A percentile compares a stretch with the other conserved stretches of the same genome.
Evolutionary conservation across 1,284 basidiomycete species (phyloP).

Genomic region (Ceratobasidium theobromae): DNA sequence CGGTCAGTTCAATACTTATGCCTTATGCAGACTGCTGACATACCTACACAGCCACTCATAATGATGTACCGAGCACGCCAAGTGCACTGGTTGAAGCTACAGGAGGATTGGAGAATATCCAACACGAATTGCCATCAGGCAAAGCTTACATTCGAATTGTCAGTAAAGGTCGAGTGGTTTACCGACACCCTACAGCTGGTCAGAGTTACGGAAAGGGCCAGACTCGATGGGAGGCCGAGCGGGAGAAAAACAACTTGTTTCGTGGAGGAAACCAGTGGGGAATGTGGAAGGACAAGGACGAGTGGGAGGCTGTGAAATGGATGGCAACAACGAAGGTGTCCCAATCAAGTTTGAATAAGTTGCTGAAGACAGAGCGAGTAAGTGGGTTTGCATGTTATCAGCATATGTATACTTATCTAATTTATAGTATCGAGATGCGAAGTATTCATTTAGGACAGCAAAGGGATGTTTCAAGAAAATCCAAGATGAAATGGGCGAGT

Average conservation of each 20-base stretch:
- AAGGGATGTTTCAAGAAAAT: neutral
- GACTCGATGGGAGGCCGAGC: neutral
- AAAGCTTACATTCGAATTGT: no score
- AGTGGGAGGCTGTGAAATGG: constrained; percentile 5
- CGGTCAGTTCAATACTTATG: no score
- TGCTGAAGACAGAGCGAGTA: constrained; percentile 2
- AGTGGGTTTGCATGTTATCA: neutral
- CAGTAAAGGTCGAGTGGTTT: neutral
- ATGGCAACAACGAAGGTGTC: constrained; percentile 3
- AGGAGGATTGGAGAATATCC: no score
- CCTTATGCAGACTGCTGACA: no score
- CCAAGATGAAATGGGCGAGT: neutral
- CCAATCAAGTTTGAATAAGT: neutral
- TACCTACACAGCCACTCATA: no score
- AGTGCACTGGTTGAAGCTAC: no score
- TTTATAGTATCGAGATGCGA: neutral
- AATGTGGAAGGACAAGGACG: neutral
- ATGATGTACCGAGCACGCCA: no score
- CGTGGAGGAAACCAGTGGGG: neutral
- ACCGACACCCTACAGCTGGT: neutral
- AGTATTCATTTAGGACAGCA: neutral
- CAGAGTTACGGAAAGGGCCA: neutral
- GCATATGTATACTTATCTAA: neutral
- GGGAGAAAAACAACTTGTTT: neutral
- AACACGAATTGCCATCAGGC: no score